Evolutionary conservation across 139 green algal species (phyloP).

Genomic region (Limnomonas spitsbergensis): DNA sequence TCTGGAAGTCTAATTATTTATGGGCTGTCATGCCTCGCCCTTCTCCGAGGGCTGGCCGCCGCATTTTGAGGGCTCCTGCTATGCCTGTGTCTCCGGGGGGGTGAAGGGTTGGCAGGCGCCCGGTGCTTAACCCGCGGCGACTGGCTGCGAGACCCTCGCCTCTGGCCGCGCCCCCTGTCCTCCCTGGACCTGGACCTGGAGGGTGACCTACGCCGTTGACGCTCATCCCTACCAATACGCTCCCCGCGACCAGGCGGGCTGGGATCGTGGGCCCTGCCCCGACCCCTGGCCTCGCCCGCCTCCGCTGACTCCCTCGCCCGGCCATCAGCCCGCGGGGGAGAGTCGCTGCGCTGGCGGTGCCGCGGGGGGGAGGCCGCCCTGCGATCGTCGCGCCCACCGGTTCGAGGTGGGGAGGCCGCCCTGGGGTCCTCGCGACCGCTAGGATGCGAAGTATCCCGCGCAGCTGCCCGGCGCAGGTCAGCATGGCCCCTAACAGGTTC

Average conservation of each 20-base stretch:
- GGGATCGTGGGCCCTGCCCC: neutral
- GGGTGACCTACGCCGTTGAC: neutral
- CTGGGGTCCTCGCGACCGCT: neutral
- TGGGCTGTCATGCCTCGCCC: no score
- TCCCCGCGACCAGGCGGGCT: neutral
- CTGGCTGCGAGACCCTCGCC: no score
- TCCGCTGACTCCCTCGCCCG: neutral
- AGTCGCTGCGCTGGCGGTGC: no score
- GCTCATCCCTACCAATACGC: neutral
- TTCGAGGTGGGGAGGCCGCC: neutral
- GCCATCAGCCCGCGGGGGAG: no score
- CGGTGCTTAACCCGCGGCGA: no score
- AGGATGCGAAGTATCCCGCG: neutral
- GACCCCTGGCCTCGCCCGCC: neutral
- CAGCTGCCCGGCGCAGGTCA: neutral
- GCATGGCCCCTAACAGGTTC: neutral
- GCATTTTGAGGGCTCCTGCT: no score
- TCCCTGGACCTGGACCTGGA: neutral
- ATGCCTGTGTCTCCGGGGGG: no score
- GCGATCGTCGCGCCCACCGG: neutral
- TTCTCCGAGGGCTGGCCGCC: no score
- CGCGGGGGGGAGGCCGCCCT: no score
- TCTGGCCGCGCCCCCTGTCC: no score
- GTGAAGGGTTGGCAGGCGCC: no score
- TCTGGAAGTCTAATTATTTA: no score